Conservation (phyloP, 78 protist species). For the Dictyostelium firmibasis region DNA sequence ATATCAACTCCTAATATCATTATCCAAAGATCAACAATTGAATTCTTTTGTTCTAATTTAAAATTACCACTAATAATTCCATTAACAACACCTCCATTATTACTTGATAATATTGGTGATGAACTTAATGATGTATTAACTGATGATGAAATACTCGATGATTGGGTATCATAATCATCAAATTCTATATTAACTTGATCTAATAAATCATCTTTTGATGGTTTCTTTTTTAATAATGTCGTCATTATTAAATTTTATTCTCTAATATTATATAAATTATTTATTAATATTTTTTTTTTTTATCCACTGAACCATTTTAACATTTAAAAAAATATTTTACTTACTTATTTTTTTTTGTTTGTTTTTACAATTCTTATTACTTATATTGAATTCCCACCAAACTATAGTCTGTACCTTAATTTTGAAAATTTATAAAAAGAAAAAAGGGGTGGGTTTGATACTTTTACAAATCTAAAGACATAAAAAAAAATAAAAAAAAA, state of each 20-base stretch:
- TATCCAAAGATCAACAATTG: background rate
- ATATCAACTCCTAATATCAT: slow-evolving; percentile 44
- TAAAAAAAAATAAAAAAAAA: too few species aligned
- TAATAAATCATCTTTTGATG: slow-evolving; percentile 30
- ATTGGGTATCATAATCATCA: background rate
- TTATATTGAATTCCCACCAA: too few species aligned
- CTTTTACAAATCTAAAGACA: too few species aligned
- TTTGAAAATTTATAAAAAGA: too few species aligned
- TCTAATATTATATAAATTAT: too few species aligned
- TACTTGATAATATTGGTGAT: background rate
- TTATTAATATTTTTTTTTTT: too few species aligned
- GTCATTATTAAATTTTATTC: background rate
- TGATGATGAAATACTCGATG: slow-evolving; percentile 4
- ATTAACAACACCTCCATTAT: background rate
- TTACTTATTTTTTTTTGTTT: too few species aligned
- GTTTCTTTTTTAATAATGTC: slow-evolving; percentile 10
- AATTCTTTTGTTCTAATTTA: background rate
- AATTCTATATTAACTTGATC: background rate
- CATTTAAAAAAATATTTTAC: too few species aligned
- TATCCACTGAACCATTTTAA: too few species aligned
- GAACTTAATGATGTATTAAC: background rate
- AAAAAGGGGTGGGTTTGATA: too few species aligned
- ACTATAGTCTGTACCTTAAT: too few species aligned
- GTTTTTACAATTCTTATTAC: too few species aligned
- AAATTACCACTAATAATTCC: background rate